Conservation (phyloP, 495 filamentous ascomycete species). For the Penicillium riverlandense region DNA sequence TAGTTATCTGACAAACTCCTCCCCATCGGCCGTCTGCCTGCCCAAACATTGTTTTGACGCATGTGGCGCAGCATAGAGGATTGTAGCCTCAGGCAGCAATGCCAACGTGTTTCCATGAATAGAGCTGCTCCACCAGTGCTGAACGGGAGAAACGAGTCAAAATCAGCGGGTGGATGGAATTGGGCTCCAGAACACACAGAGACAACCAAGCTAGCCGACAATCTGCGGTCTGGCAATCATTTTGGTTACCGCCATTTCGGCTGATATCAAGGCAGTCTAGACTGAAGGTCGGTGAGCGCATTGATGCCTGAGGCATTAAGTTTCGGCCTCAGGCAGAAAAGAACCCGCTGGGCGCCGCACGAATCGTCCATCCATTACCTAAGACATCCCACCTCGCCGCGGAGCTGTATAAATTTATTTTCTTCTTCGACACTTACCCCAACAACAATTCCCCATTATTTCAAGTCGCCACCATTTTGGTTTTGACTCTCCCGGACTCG, state of each 20-base stretch:
- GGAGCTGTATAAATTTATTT: too few species aligned
- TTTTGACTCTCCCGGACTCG: too few species aligned
- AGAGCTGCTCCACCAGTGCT: background rate
- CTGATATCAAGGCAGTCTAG: too few species aligned
- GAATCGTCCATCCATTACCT: conserved; percentile 11
- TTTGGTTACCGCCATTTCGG: conserved; percentile 11
- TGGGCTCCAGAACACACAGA: too few species aligned
- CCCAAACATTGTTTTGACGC: background rate
- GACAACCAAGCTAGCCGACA: too few species aligned
- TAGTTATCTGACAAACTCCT: background rate
- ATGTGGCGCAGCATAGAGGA: background rate
- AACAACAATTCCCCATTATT: conserved; percentile 5
- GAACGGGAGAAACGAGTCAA: too few species aligned
- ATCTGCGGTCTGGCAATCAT: background rate
- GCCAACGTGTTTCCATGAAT: background rate
- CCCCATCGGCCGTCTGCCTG: background rate
- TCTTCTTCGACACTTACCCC: background rate
- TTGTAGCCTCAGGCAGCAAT: background rate
- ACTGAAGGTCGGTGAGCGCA: background rate
- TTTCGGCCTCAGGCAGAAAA: background rate
- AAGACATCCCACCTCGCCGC: too few species aligned
- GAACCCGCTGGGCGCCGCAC: conserved; percentile 11
- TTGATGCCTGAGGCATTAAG: too few species aligned
- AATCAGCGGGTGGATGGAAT: too few species aligned
- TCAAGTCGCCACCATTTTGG: too few species aligned